These are phyloP conservation scores for Graphilbum fragrans DNA, from an alignment of 2,329 filamentous ascomycete genomes.

Conservation along the genomic window DNA sequence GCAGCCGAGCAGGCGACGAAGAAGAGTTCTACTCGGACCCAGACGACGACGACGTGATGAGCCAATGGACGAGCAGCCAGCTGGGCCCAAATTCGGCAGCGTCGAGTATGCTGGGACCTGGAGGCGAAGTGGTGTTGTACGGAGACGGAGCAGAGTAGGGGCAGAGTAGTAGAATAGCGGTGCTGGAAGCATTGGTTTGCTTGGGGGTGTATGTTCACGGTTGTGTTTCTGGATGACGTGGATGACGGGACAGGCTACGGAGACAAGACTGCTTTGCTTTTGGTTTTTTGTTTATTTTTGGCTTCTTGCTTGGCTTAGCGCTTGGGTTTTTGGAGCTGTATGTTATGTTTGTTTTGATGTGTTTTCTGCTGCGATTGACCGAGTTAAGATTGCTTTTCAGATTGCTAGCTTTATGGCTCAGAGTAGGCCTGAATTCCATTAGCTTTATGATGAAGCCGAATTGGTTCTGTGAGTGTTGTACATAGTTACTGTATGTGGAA, in stretches of 20 bases:
- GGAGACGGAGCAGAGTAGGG: slow-evolving; percentile 1
- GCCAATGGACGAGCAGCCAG: slow-evolving; percentile 37
- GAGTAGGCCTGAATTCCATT: background rate
- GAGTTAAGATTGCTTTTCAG: too few species aligned
- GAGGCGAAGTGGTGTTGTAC: slow-evolving; percentile 13
- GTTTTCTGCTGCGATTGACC: too few species aligned
- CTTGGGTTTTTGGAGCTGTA: too few species aligned
- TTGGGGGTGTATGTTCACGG: background rate
- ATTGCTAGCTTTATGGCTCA: background rate
- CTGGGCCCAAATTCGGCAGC: slow-evolving; percentile 15
- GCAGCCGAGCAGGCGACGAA: slow-evolving; percentile 14
- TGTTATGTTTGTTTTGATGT: background rate
- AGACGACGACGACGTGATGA: slow-evolving; percentile 21
- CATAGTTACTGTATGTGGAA: too few species aligned
- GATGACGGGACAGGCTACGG: too few species aligned
- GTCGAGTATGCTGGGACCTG: slow-evolving; percentile 11
- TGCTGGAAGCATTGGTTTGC: background rate
- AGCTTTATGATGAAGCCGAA: too few species aligned
- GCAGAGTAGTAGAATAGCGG: background rate
- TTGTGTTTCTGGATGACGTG: too few species aligned
- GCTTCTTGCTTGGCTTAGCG: too few species aligned
- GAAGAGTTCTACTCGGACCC: slow-evolving; percentile 20
- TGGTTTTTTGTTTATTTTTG: too few species aligned
- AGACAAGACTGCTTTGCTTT: too few species aligned
- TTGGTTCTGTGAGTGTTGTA: background rate